phyloP scores from a whole-genome alignment of 1,284 basidiomycete species.

The Apiotrichum brassicae region DNA sequence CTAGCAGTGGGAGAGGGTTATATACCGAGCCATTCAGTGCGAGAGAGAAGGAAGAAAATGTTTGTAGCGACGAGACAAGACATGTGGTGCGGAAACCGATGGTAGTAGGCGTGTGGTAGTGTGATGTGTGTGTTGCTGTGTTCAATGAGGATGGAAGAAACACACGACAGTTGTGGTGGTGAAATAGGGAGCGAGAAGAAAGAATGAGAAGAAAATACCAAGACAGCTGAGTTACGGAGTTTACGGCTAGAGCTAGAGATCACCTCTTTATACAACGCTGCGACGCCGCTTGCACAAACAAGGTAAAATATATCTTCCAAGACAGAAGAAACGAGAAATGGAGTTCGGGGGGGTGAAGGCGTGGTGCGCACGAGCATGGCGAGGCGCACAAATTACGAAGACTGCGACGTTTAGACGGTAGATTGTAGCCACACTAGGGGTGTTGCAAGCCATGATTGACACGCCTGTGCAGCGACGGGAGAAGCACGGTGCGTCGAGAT shows the following conservation, averaged over 20 bases:
- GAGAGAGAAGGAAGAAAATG: neutral
- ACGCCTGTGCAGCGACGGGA: no score
- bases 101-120: no score
- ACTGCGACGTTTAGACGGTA: no score
- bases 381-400: no score
- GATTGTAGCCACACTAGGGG: no score
- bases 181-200: neutral
- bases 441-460: no score
- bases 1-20: neutral
- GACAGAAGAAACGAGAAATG: neutral
- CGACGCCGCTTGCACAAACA: neutral
- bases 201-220: neutral
- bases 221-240: neutral
- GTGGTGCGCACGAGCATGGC: no score
- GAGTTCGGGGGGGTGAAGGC: no score
- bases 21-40: neutral
- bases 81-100: no score
- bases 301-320: neutral
- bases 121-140: neutral
- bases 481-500: no score
- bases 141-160: neutral
- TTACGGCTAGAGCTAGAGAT: conserved; percentile 2
- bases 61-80: conserved; percentile 1
- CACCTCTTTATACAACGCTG: conserved; percentile 1
- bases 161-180: neutral